Evolutionary conservation across 2,329 filamentous ascomycete genomes (phyloP).

Genomic region (Apiospora arundinis): DNA sequence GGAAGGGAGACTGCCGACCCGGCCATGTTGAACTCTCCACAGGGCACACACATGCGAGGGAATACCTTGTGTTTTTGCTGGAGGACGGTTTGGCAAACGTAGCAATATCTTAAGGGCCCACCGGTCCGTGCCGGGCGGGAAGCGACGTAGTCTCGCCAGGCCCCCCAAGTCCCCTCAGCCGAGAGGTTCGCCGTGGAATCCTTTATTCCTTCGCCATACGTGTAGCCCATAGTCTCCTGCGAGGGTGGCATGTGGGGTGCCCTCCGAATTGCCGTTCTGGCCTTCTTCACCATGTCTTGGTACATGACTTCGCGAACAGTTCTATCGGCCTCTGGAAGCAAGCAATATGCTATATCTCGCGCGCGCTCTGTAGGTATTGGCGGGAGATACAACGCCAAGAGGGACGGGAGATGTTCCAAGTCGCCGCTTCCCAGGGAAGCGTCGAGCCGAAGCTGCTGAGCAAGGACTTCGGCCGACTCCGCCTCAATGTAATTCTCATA

Average conservation of each 20-base stretch:
- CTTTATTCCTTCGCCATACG: neutral
- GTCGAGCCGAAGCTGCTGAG: conserved; percentile 9
- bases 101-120: conserved; percentile 32
- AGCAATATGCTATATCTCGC: neutral
- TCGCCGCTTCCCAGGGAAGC: neutral
- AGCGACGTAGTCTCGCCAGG: neutral
- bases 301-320: neutral
- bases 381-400: conserved; percentile 8
- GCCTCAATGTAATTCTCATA: neutral
- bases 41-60: conserved; percentile 40
- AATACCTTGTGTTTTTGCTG: conserved; percentile 30
- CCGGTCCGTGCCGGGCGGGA: neutral
- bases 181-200: neutral
- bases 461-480: neutral
- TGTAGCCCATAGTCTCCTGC: neutral
- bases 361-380: neutral
- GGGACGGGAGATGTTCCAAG: neutral
- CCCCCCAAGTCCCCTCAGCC: neutral
- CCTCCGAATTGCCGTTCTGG: neutral
- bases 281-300: conserved; percentile 9
- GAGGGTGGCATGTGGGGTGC: neutral
- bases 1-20: conserved; percentile 38
- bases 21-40: conserved; percentile 43
- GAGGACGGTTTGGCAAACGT: conserved; percentile 40
- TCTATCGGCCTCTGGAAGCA: neutral